Evolutionary conservation across 2,329 filamentous ascomycete species (phyloP).

Genomic region (Beauveria sp.): DNA sequence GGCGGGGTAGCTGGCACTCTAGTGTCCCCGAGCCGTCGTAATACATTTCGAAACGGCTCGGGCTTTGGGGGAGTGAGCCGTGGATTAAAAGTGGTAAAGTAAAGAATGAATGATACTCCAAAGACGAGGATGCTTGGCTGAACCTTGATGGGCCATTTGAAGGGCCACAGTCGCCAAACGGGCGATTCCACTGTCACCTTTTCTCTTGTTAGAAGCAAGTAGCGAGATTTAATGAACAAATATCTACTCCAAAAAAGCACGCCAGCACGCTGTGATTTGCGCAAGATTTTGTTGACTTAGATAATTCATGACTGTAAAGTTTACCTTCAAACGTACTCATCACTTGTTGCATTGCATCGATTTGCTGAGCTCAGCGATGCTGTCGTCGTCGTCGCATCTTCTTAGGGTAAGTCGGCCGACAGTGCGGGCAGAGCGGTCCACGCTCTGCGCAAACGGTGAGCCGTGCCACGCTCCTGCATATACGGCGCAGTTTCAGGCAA

Average conservation of each 20-base stretch:
- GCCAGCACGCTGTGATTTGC: neutral
- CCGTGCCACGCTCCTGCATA: slow-evolving; percentile 2
- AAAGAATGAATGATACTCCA: neutral
- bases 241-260: neutral
- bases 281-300: too few relatives aligned
- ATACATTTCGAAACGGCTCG: neutral
- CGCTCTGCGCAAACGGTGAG: neutral
- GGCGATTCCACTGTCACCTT: neutral
- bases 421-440: neutral
- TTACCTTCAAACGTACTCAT: neutral
- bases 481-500: neutral
- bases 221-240: slow-evolving; percentile 5
- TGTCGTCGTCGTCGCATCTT: neutral
- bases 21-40: neutral
- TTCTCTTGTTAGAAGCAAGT: neutral
- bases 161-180: neutral
- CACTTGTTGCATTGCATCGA: too few relatives aligned
- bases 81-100: neutral
- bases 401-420: neutral
- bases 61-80: too few relatives aligned
- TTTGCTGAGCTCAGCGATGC: neutral
- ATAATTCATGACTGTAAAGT: too few relatives aligned
- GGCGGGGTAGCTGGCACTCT: neutral
- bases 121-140: neutral
- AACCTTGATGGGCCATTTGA: neutral